Base-by-base conservation (phyloP, 2,329 filamentous ascomycete species). In the Beauveria medogensis region DNA sequence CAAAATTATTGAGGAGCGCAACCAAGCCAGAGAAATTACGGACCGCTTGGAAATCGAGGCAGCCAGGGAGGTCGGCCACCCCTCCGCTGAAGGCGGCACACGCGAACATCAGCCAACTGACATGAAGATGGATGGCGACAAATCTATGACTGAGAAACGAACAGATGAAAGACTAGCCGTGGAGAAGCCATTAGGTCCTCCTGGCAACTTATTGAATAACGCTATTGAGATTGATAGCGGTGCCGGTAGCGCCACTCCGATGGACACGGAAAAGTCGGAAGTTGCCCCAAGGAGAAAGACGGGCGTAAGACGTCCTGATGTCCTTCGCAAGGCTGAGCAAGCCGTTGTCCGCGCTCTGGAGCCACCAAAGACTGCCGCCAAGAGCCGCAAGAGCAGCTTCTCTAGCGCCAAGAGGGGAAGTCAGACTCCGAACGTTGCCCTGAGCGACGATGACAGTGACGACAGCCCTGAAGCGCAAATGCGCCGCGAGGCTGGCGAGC, bases 251-350 rank as follows among this genome's bases (percentile, higher is more conserved):
- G 67, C 67, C 14, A 75, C 74, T 22, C 73, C 73, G 1, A 64
- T 71, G 55, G 67, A 80, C 61, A 65, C 69, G 28, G 77, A 78
- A 59, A 78, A 76, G 57, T 74, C 70, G 56, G 79, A 74, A 62
- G 72, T 67, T 54, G 76, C 69, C 43, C 76, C 69, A 12, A 77
- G 75, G 3, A 65, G 78, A 12, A 77, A 75, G 60, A 65, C 72
- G 0, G 81, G 78, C 0, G 78, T 86, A 1, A 72, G 82, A 20
- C 74, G 81, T 30, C 80, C 81, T 0, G 84, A 88, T 61, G 75
- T 88, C 34, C 73, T 87, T 2, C 81, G 83, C 40, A 84, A 83
- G 67, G 84, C 85, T 0, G 85, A 88, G 63, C 80, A 84, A 63
- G 81, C 81, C 5, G 79, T 85, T 4, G 65, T 77, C 18, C 78